Evolutionary conservation across 805 yeast species (phyloP).

Genomic region (Saccharomycopsis olivae): DNA sequence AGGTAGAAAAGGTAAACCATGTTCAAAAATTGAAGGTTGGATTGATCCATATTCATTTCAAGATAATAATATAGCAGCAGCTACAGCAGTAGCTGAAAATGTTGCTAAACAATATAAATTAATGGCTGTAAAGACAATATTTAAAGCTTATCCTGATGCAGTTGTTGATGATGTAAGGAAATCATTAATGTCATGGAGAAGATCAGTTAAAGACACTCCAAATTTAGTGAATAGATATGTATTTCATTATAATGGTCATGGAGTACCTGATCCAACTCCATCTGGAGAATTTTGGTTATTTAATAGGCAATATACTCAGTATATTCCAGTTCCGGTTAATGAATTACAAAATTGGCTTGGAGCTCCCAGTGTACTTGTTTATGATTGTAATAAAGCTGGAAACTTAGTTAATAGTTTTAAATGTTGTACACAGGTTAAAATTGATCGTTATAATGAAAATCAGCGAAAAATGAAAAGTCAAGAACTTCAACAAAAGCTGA

Average conservation of each 20-base stretch:
- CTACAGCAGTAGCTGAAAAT: constrained; percentile 82
- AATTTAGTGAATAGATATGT: constrained; percentile 40
- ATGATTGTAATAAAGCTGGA: constrained; percentile 92
- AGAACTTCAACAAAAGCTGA: constrained; percentile 5
- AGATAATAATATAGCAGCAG: constrained; percentile 77
- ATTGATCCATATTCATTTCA: constrained; percentile 74
- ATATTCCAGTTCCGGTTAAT: constrained; percentile 90
- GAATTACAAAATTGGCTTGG: constrained; percentile 97
- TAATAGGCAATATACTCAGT: constrained; percentile 93
- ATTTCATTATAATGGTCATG: constrained; percentile 96
- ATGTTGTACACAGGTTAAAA: constrained; percentile 79
- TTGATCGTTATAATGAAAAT: constrained; percentile 66
- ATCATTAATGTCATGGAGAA: constrained; percentile 76
- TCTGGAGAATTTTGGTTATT: constrained; percentile 98
- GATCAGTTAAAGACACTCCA: constrained; percentile 67
- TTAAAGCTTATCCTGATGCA: constrained; percentile 87
- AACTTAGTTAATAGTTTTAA: constrained; percentile 84
- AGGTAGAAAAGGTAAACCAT: constrained; percentile 71
- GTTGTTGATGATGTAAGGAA: constrained; percentile 92
- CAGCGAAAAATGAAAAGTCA: constrained; percentile 33
- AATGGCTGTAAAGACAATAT: constrained; percentile 74
- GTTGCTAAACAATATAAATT: constrained; percentile 86
- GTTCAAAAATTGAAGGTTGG: constrained; percentile 89
- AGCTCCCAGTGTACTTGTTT: constrained; percentile 92
- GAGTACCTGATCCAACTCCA: constrained; percentile 94